Evolutionary conservation across 2,329 filamentous ascomycete genomes (phyloP).

Genomic region (Podosphaera fusca): DNA sequence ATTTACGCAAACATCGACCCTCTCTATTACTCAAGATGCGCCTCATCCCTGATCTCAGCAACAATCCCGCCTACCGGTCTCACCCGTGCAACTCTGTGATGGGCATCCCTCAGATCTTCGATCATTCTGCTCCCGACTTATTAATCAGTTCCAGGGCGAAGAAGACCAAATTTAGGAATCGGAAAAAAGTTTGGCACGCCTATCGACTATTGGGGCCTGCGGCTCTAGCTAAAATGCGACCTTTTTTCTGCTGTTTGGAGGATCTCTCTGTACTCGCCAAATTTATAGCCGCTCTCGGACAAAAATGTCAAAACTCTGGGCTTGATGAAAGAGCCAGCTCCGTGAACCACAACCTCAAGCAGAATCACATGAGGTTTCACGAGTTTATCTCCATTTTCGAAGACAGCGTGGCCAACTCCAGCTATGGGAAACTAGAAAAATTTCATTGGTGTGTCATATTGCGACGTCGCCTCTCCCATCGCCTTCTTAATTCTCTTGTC

Average conservation of each 20-base stretch:
- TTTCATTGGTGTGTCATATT: not conserved
- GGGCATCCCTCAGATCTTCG: not conserved
- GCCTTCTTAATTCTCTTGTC: not conserved
- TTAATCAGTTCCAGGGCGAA: not conserved
- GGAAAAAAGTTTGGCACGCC: not conserved
- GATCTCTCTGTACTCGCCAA: not conserved
- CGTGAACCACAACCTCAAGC: not conserved
- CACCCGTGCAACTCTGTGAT: not conserved
- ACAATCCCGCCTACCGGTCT: not conserved
- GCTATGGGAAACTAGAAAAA: not conserved
- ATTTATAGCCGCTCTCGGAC: not conserved
- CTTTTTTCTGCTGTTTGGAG: not conserved
- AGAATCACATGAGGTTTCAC: not conserved
- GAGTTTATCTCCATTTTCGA: not conserved
- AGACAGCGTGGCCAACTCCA: not conserved
- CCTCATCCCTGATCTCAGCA: not conserved
- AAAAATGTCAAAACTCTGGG: not conserved
- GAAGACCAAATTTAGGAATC: not conserved
- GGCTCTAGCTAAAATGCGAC: not conserved
- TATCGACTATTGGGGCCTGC: not conserved
- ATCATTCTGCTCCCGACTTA: not conserved
- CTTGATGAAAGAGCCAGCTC: not conserved
- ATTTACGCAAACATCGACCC: not conserved
- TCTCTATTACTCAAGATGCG: not conserved
- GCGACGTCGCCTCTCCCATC: not conserved